Evolutionary conservation across 164 flowering plant genomes (phyloP).

Genomic region (Sextonia rubra): DNA sequence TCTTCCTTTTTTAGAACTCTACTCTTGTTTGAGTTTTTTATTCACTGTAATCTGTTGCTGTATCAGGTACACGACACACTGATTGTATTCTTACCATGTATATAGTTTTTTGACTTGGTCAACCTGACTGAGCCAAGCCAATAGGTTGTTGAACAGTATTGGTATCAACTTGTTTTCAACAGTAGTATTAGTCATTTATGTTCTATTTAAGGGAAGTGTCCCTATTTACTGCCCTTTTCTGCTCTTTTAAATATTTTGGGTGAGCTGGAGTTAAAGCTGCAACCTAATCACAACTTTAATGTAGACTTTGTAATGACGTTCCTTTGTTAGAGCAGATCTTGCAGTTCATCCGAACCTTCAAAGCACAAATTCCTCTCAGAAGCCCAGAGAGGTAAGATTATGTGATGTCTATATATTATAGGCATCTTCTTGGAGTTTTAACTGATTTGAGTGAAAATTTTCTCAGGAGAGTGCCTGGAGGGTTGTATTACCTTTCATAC

Average conservation of each 20-base stretch:
- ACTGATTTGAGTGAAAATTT: background rate
- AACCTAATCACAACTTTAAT: background rate
- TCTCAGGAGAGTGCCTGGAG: slow-evolving; percentile 67
- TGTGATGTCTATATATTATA: background rate
- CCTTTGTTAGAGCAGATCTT: slow-evolving; percentile 46
- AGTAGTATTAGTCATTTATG: background rate
- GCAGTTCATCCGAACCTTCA: slow-evolving; percentile 72
- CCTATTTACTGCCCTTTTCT: background rate
- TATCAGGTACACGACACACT: background rate
- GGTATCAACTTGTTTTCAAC: background rate
- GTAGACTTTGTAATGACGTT: too few relatives aligned
- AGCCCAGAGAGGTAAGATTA: slow-evolving; percentile 46
- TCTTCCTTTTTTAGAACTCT: background rate
- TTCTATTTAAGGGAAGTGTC: background rate
- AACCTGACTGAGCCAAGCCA: background rate
- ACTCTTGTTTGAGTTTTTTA: background rate
- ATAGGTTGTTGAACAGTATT: background rate
- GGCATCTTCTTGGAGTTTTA: background rate
- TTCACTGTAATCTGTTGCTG: background rate
- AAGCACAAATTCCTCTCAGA: slow-evolving; percentile 68
- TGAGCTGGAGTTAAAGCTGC: background rate
- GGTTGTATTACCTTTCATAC: slow-evolving; percentile 82
- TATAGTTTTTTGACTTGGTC: background rate
- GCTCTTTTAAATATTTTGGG: background rate
- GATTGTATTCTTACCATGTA: background rate